A percentile compares a stretch with the other conserved stretches of the same genome.
These are phyloP conservation scores for Vanderwaltozyma polyspora DNA, from an alignment of 805 yeast genomes.

Conservation along the genomic window DNA sequence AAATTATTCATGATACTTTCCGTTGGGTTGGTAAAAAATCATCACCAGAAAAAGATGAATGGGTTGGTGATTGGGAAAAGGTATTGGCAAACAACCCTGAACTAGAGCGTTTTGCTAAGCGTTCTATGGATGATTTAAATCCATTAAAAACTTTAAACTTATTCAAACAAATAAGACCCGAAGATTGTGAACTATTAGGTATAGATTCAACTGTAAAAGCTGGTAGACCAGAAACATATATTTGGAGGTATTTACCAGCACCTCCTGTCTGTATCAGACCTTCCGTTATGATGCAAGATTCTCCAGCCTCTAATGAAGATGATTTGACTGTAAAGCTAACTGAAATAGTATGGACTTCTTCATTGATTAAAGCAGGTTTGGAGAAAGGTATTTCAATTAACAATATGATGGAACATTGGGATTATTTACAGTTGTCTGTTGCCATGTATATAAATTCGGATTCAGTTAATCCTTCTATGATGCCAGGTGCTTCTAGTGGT, in stretches of 20 bases:
- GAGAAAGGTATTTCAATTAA: slow-evolving; percentile 91
- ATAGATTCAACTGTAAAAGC: slow-evolving; percentile 67
- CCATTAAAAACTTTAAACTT: slow-evolving; percentile 81
- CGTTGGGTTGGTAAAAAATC: slow-evolving; percentile 90
- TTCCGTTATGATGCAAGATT: slow-evolving; percentile 84
- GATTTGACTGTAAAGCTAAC: slow-evolving; percentile 92
- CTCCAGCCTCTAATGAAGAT: slow-evolving; percentile 88
- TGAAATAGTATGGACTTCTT: slow-evolving; percentile 95
- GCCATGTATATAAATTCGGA: slow-evolving; percentile 98
- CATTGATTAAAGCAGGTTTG: slow-evolving; percentile 85
- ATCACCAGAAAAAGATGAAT: slow-evolving; percentile 70
- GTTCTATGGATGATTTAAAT: slow-evolving; percentile 87
- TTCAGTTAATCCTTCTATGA: slow-evolving; percentile 68
- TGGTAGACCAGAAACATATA: slow-evolving; percentile 91
- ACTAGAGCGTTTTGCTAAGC: slow-evolving; percentile 70
- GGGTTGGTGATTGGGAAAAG: slow-evolving; percentile 79
- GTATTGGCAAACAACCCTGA: slow-evolving; percentile 75
- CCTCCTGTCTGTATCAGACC: slow-evolving; percentile 99
- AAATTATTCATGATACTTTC: slow-evolving; percentile 90
- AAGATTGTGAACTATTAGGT: slow-evolving; percentile 88
- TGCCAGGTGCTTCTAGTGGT: slow-evolving; percentile 51
- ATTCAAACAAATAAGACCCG: slow-evolving; percentile 74
- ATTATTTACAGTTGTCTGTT: slow-evolving; percentile 83
- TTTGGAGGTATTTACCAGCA: slow-evolving; percentile 96
- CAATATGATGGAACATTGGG: slow-evolving; percentile 98